Evolutionary conservation across 257 asterid genomes (phyloP).

Genomic region (Sherardia arvensis): DNA sequence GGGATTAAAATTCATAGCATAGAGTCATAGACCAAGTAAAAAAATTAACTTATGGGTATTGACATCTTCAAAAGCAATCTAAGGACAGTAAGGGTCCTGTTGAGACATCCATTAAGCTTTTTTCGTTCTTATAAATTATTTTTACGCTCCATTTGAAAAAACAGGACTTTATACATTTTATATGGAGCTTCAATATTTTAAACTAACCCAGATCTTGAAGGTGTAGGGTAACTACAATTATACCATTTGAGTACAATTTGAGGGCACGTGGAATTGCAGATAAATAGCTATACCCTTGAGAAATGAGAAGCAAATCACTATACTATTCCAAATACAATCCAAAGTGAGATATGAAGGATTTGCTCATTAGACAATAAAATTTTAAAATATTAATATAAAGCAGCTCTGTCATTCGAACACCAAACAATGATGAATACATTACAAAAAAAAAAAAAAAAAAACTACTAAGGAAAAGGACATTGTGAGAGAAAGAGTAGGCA

Average conservation of each 20-base stretch:
- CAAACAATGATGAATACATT: neutral
- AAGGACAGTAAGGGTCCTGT: neutral
- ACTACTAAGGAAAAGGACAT: neutral
- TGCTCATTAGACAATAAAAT: neutral
- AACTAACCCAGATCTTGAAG: neutral
- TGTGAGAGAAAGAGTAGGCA: neutral
- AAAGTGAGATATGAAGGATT: conserved; percentile 1
- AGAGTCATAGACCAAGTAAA: too few relatives aligned
- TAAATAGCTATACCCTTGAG: neutral
- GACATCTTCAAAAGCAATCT: neutral
- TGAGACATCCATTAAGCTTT: neutral
- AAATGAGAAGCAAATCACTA: neutral
- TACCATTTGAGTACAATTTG: neutral
- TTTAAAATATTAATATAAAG: neutral
- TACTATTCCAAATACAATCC: neutral
- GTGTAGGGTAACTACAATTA: neutral
- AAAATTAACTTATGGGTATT: neutral
- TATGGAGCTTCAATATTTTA: neutral
- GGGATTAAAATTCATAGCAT: neutral
- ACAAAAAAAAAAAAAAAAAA: neutral
- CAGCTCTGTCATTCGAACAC: neutral
- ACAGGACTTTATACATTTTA: neutral
- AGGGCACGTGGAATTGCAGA: neutral
- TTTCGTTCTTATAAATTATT: neutral
- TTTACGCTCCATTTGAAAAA: neutral